Evolutionary conservation across 805 yeast species (phyloP), one percentile per base, ranked within the genome.

Genomic region (Aciculoconidium aculeatum): DNA sequence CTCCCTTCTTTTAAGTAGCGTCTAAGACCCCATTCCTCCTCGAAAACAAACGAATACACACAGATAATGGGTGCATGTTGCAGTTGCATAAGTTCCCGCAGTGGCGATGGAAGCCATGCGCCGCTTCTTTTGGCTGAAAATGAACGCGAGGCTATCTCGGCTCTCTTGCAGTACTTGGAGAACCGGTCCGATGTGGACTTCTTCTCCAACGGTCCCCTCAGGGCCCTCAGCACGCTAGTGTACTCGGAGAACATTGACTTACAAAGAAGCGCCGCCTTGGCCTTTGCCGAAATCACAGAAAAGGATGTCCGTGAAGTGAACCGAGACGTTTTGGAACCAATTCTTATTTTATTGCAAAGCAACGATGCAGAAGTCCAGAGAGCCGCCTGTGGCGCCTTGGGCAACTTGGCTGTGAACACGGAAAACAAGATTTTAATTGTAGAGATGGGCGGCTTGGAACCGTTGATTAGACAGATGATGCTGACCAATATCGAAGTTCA

Each of bases 361-460:
- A 68, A 80, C 11, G 98, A 92, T 55, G 74, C 88, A 33, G 98
- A 92, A 60, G 95, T 92, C 20, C 97, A 92, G 61, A 73, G 97
- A 31, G 98, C 98, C 6, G 96, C 98, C 0, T 90, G 97, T 58
- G 98, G 97, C 5, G 97, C 98, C 2, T 65, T 92, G 43, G 98
- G 98, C n/a, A 92, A 92, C 48, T 66, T 92, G 48, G 99, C 99
- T 2, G 98, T 92, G 17, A 87, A 92, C 61, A 88, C 87, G 49
- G 96, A 84, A 38, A 92, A 92, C 64, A 92, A 92, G 56, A 72
- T 83, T 11, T 68, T 92, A 30, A 90, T 92, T 37, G 97, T 94
- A 11, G 95, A 90, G 49, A 86, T 92, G 96, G 97, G 97, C 16
- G 98, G 97, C 2, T 72, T 92, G 34, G 95, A 88, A 40, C 97